phyloP scores from a whole-genome alignment of 2,329 filamentous ascomycete species.

The Aspergillus ochraceus region DNA sequence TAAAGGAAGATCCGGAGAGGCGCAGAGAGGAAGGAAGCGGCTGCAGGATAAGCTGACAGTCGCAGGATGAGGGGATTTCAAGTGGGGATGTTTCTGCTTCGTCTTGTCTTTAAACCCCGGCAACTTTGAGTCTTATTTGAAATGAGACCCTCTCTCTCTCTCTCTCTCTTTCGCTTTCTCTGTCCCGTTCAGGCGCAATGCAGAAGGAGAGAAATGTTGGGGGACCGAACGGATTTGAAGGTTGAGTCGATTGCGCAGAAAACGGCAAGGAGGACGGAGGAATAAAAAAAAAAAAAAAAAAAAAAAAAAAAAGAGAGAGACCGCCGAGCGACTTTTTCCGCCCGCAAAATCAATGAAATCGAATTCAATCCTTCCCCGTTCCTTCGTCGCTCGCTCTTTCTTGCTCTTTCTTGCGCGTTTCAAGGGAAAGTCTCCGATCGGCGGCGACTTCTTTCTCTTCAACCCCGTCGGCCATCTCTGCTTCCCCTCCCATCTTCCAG shows the following conservation, averaged over 20 bases:
- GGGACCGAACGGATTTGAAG: background rate
- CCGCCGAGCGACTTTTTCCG: background rate
- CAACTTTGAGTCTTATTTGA: background rate
- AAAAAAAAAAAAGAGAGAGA: background rate
- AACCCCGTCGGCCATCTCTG: background rate
- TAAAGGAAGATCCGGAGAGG: constrained; percentile 1
- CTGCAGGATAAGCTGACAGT: background rate
- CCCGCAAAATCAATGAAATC: background rate
- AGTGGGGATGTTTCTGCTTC: background rate
- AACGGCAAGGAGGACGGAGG: background rate
- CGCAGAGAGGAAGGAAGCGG: background rate
- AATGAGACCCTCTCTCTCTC: background rate
- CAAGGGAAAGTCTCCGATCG: background rate
- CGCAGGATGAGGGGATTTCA: background rate
- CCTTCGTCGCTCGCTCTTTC: background rate
- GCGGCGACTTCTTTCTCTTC: background rate
- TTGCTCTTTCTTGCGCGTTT: background rate
- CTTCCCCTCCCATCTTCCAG: background rate
- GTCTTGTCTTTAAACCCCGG: background rate
- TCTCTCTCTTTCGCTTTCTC: background rate
- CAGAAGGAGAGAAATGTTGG: background rate
- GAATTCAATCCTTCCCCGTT: background rate
- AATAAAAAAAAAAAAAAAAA: background rate
- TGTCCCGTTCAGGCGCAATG: background rate
- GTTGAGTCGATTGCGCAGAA: background rate